Conservation (phyloP, 108 stramenopile genomes). For the Schizochytrium sp. region DNA sequence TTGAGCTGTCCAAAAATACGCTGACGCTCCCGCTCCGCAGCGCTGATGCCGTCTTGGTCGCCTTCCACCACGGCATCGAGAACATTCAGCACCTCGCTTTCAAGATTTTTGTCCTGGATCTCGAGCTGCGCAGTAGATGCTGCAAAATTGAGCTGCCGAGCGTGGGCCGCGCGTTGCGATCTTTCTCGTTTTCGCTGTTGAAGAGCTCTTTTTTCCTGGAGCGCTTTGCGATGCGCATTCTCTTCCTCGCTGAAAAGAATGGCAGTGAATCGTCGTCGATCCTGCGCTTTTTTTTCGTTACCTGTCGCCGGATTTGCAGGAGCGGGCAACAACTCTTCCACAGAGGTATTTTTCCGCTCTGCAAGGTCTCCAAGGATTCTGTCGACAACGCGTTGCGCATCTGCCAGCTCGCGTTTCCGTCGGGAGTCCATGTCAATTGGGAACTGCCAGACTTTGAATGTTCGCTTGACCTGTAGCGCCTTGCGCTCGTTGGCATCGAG, state of each 20-base stretch:
- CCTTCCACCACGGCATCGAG: neutral
- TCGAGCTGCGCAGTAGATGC: neutral
- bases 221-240: neutral
- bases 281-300: neutral
- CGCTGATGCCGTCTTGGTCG: neutral
- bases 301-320: no score
- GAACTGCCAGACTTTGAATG: neutral
- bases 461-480: neutral
- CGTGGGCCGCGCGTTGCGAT: neutral
- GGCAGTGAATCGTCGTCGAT: neutral
- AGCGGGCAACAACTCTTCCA: no score
- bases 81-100: neutral
- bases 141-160: neutral
- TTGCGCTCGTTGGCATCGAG: slow-evolving; percentile 8
- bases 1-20: neutral
- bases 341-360: no score
- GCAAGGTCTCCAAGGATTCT: neutral
- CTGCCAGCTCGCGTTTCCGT: neutral
- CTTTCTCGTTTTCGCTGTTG: neutral
- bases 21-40: neutral
- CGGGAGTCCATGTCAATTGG: neutral
- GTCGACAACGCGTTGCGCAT: neutral
- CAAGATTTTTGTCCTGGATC: neutral
- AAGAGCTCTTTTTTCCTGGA: neutral
- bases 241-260: neutral